phyloP scores from a whole-genome alignment of 1,284 basidiomycete genomes.

The Papiliotrema nemorosa region DNA sequence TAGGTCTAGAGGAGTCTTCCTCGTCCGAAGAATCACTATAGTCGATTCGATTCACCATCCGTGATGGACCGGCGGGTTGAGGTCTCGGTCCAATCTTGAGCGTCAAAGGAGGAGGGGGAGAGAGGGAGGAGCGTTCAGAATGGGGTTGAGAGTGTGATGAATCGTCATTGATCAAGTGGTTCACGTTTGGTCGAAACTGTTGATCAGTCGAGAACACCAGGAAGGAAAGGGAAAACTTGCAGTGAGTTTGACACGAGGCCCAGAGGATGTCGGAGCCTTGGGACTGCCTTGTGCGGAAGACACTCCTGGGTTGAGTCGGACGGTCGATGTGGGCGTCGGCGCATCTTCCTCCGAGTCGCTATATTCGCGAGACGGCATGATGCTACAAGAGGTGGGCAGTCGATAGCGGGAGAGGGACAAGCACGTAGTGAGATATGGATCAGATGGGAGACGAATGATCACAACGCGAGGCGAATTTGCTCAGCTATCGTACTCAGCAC shows the following conservation, averaged over 20 bases:
- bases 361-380: slow-evolving; percentile 6
- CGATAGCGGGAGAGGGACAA: not conserved
- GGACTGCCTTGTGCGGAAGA: not conserved
- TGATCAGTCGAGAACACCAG: not conserved
- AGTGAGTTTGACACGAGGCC: slow-evolving; percentile 8
- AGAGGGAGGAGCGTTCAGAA: slow-evolving; percentile 26
- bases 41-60: not conserved
- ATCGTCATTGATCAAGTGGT: slow-evolving; percentile 19
- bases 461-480: not conserved
- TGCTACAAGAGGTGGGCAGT: not conserved
- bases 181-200: slow-evolving; percentile 26
- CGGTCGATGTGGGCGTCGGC: not conserved
- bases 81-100: slow-evolving; percentile 24
- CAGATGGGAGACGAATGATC: not conserved
- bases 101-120: slow-evolving; percentile 36
- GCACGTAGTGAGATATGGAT: not conserved
- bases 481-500: too few species aligned
- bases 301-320: not conserved
- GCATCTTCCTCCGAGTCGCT: slow-evolving; percentile 24
- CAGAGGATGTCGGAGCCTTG: not conserved
- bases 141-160: slow-evolving; percentile 4
- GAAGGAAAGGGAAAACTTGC: slow-evolving; percentile 13
- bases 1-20: slow-evolving; percentile 9
- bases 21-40: slow-evolving; percentile 25
- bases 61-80: slow-evolving; percentile 16